phyloP scores from a whole-genome alignment of 768 basidiomycete genomes.

The Coprinellus aureogranulatus region DNA sequence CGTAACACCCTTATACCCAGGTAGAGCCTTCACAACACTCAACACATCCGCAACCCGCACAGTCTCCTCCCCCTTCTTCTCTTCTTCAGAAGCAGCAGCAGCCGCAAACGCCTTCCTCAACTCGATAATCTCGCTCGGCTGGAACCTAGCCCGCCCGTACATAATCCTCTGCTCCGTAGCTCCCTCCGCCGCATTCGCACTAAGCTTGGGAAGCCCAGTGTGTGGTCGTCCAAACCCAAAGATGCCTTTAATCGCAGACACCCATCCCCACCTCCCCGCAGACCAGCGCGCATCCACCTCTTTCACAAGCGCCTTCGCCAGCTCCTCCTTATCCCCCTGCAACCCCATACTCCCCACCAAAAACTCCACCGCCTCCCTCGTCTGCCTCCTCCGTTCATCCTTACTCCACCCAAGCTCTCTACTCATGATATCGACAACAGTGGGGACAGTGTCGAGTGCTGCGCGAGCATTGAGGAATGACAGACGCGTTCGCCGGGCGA shows the following conservation, averaged over 20 bases:
- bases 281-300: constrained; percentile 23
- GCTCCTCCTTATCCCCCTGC: constrained; percentile 43
- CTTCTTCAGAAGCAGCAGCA: constrained; percentile 15
- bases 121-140: constrained; percentile 41
- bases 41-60: constrained; percentile 37
- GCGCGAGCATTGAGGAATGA: constrained; percentile 90
- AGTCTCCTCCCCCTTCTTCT: constrained; percentile 2
- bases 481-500: constrained; percentile 73
- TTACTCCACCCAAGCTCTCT: constrained; percentile 78
- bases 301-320: constrained; percentile 17
- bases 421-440: constrained; percentile 88
- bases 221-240: constrained; percentile 2
- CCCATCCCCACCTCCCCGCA: constrained; percentile 18
- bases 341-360: constrained; percentile 87
- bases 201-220: background rate
- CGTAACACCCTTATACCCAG: constrained; percentile 60
- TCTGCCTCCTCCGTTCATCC: constrained; percentile 56
- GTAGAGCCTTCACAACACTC: constrained; percentile 42
- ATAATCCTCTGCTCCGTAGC: constrained; percentile 14
- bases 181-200: background rate
- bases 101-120: constrained; percentile 37
- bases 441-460: constrained; percentile 79
- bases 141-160: constrained; percentile 44
- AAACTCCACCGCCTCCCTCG: constrained; percentile 59
- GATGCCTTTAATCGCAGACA: constrained; percentile 15